Evolutionary conservation across 1,284 basidiomycete species (phyloP), one percentile per base, ranked within the genome.

Genomic region (Cutaneotrichosporon arboriforme): DNA sequence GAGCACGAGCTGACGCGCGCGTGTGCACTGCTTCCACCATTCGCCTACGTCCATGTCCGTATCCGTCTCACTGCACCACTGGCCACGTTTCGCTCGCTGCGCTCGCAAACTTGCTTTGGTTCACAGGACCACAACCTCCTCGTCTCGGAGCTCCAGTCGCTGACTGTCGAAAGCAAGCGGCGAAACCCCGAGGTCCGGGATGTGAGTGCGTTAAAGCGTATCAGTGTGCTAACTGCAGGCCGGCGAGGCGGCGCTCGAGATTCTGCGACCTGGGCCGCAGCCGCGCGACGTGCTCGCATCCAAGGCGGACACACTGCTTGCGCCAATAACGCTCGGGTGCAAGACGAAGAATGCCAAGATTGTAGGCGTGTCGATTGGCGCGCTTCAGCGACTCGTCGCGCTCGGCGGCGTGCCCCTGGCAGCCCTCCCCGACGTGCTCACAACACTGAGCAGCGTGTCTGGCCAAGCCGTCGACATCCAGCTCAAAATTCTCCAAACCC

Each of bases 401-500:
- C 81, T 94, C 59, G 85, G 85, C 67, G 89, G 88, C 13, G 87
- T 96, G 1, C 88, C 90, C 31, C 54, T 59, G 23, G 49, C 41
- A 8, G 46, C 84, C 0, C 84, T 93, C 0, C 84, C 87, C 0
- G 75, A 83, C 37, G 88, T 96, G 49, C 81, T 96, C 57, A 81
- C 76, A 39, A 92, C 87, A 0, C 85, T 96, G 80, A 82, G 79
- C 51, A 84, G 87, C 60, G 88, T 89, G n/a, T 83, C 92, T 75
- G 86, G 83, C 34, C 88, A 93, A 72, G 92, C 90, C 4, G 90
- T 96, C 34, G 92, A 97, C 68, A 94, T 96, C 39, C 92, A 96
- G 69, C 81, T 96, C 41, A 86, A 88, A 53, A 88, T 94, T 37
- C 78, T 96, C 0, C 92, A 97, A 73, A 93, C 89, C 0, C 80